Evolutionary conservation across 805 yeast species (phyloP).

Genomic region (Pichia pseudocactophila): DNA sequence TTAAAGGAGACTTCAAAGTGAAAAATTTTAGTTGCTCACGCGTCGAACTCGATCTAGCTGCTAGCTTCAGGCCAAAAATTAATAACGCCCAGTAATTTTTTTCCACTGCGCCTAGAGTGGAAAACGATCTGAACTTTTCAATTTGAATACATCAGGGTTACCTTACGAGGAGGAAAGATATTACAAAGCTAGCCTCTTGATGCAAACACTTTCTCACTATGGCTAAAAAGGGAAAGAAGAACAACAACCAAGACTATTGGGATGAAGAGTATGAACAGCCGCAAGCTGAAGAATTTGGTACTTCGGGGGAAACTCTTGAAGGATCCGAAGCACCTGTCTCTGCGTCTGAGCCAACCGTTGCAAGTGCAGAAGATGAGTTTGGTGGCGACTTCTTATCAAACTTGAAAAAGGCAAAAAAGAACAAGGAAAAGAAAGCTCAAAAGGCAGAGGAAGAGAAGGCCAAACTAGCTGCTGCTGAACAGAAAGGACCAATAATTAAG

Average conservation of each 20-base stretch:
- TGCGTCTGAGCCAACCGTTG: slow-evolving; percentile 21
- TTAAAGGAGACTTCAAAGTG: no score
- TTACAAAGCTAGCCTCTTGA: neutral
- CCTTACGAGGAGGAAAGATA: no score
- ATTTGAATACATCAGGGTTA: no score
- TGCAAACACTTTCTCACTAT: slow-evolving; percentile 4
- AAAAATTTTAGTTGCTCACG: neutral
- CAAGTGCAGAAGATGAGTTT: slow-evolving; percentile 35
- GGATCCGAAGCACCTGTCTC: slow-evolving; percentile 20
- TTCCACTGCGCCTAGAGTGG: no score
- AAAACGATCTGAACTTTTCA: neutral
- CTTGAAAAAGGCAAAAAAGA: slow-evolving; percentile 68
- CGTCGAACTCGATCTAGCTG: neutral
- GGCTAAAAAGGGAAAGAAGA: slow-evolving; percentile 46
- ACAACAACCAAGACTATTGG: slow-evolving; percentile 65
- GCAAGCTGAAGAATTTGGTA: slow-evolving; percentile 45
- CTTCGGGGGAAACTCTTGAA: slow-evolving; percentile 18
- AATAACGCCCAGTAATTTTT: no score
- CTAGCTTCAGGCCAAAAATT: no score
- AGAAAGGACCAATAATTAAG: slow-evolving; percentile 60
- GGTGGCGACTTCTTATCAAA: slow-evolving; percentile 76
- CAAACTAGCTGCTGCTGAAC: slow-evolving; percentile 12
- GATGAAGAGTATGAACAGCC: slow-evolving; percentile 59
- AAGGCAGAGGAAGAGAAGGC: slow-evolving; percentile 42
- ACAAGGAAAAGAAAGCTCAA: slow-evolving; percentile 61